Evolutionary conservation across 495 filamentous ascomycete genomes (phyloP).

Genomic region (Neurospora africana): DNA sequence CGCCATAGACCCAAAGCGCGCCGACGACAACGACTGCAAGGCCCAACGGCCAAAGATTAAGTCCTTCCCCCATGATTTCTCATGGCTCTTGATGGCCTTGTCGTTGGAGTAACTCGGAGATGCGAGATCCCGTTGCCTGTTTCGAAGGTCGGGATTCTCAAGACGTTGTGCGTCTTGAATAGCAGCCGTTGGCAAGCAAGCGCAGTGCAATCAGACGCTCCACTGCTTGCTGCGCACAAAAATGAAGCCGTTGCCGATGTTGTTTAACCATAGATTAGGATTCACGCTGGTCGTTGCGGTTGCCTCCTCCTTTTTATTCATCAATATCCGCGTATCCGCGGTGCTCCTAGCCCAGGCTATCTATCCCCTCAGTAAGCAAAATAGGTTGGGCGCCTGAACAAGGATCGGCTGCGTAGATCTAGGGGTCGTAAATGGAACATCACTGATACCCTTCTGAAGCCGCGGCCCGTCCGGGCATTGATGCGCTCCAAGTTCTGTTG

Average conservation of each 20-base stretch:
- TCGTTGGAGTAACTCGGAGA: not conserved
- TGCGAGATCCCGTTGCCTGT: not conserved
- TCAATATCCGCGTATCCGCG: not conserved
- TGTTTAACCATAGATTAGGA: not conserved
- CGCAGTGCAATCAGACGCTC: not conserved
- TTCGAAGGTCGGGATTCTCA: not conserved
- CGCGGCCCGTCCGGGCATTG: not conserved
- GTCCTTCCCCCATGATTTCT: not conserved
- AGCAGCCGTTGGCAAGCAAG: not conserved
- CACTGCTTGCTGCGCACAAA: not conserved
- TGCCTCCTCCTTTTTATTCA: not conserved
- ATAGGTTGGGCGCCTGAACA: not conserved
- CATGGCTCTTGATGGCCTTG: not conserved
- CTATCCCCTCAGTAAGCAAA: not conserved
- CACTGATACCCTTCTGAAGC: not conserved
- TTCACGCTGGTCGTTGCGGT: not conserved
- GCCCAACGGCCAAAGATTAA: not conserved
- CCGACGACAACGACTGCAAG: constrained; percentile 15
- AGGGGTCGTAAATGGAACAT: not conserved
- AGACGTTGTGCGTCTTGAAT: not conserved
- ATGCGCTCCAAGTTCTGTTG: not conserved
- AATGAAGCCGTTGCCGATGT: not conserved
- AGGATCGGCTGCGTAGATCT: not conserved
- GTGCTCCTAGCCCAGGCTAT: not conserved
- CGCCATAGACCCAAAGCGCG: constrained; percentile 37